Evolutionary conservation across 176 grass and related monocot genomes (phyloP), one percentile per base, ranked within the genome.

Genomic region (Dendrocalamus sinicus): DNA sequence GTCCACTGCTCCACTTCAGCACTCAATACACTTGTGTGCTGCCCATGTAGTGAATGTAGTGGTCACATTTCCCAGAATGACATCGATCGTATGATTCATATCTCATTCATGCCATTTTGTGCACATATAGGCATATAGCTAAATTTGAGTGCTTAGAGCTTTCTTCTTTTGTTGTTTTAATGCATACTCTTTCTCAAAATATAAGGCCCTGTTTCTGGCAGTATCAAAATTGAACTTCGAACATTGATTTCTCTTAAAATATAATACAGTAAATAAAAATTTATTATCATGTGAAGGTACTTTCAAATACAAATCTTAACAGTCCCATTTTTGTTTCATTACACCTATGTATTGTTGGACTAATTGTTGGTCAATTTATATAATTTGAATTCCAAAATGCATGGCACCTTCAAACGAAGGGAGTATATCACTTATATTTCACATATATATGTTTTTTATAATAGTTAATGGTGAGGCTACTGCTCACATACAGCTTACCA

Each of bases 41-140:
- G 70, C 24, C 54, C 55, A 83, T 83, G 77, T 58, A 74, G 23
- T 24, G 43, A 85, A 67, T 57, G 68, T 45, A 66, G 44, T 5
- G 5, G 39, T 78, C 28, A 57, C 3, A 67, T 77, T 57, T 68
- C 73, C 14, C 11, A 53, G 40, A 70, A 23, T 47, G 60, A 30
- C 11, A 68, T 11, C 47, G 78, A 58, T 35, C 17, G 39, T 35
- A 37, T 51, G 11, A n/a, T 51, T 4, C 78, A 67, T 52, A 28
- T 13, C 47, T 67, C 60, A 52, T 50, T 52, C 22, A 48, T 67
- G 70, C 7, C n/a, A 80, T 52, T 62, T 72, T 83, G 11, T 35
- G 2, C 1, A 7, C 20, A 46, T 32, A 47, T 12, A 20, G 57
- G 4, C 20, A 46, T 32, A 47, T 12, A 30, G 57, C 39, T 15